Evolutionary conservation across 306 rosid genomes (phyloP), one percentile per base, ranked within the genome.

Genomic region (Calophaca sinica): DNA sequence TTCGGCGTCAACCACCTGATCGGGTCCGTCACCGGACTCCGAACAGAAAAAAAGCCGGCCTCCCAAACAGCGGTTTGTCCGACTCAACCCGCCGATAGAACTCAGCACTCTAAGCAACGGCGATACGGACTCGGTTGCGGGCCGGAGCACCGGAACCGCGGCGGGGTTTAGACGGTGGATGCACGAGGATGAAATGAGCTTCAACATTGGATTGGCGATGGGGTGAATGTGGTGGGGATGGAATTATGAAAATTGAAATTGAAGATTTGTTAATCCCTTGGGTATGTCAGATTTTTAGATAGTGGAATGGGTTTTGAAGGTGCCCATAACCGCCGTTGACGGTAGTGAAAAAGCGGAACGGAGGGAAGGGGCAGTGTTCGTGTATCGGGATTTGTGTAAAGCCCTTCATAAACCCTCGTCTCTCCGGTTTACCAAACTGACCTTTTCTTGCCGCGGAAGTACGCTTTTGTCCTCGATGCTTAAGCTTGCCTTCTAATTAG

Each of bases 361-460:
- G 70, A 31, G 31, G 62, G 54, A 11, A 2, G 15, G 10, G 51
- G 57, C 3, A 5, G 52, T 5, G 49, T 45, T 14, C 9, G 31
- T 6, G n/a, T 9, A 3, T 10, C 39, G 9, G 26, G 42, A n/a
- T 41, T 62, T 46, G 55, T 65, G 8, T 68, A 86, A 89, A 92
- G 88, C 97, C 97, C 97, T 84, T 72, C 89, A 71, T 84, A 90
- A 89, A 92, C 91, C 97, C 96, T 83, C 72, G 62, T 3, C 39
- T 11, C 10, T 2, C 53, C 0, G 52, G 35, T 59, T 75, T 68
- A 66, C 82, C 13, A 85, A 79, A 82, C 4, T 76, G 13, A 11
- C 84, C 82, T 61, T 31, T 45, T 36, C 11, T 68, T 72, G 41
- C 5, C 4, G 4, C 35, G 2, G 2, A 75, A 80, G 52, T 53